phyloP scores from a whole-genome alignment of 1,284 basidiomycete species.

The Sanghuangporus baumii region DNA sequence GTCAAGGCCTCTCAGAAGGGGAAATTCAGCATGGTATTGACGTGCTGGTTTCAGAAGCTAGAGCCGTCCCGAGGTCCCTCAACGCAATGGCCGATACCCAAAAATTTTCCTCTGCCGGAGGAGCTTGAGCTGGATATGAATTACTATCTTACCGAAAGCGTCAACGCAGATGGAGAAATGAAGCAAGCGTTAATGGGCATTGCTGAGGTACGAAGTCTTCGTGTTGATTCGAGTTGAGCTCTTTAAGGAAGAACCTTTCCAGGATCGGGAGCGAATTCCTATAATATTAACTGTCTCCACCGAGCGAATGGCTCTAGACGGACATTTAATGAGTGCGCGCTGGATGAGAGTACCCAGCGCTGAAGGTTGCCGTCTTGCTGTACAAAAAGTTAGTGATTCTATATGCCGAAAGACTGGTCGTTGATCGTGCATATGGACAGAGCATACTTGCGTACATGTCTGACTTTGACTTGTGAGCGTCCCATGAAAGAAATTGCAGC shows the following conservation, averaged over 20 bases:
- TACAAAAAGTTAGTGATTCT: constrained; percentile 62
- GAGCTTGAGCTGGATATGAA: constrained; percentile 60
- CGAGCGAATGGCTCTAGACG: constrained; percentile 34
- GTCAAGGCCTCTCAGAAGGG: constrained; percentile 78
- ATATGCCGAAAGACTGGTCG: not conserved
- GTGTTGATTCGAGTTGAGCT: not conserved
- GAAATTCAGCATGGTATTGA: constrained; percentile 71
- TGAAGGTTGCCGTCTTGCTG: constrained; percentile 59
- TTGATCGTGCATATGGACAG: constrained; percentile 33
- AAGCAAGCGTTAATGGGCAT: constrained; percentile 33
- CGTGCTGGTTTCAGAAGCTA: constrained; percentile 82
- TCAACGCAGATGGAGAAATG: constrained; percentile 29
- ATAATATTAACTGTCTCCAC: constrained; percentile 55
- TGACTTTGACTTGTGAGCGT: constrained; percentile 71
- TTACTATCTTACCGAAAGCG: constrained; percentile 32
- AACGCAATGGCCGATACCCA: constrained; percentile 61
- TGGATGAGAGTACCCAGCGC: constrained; percentile 78
- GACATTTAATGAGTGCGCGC: constrained; percentile 52
- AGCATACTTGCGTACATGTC: constrained; percentile 85
- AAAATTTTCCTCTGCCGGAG: constrained; percentile 50
- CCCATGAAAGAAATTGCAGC: not conserved
- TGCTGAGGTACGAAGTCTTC: constrained; percentile 28
- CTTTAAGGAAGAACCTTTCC: not conserved
- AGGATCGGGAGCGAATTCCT: constrained; percentile 70
- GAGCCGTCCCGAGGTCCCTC: constrained; percentile 41